Evolutionary conservation across 192 early-diverging fungal species (phyloP).

Genomic region (Dissophora globulifera): DNA sequence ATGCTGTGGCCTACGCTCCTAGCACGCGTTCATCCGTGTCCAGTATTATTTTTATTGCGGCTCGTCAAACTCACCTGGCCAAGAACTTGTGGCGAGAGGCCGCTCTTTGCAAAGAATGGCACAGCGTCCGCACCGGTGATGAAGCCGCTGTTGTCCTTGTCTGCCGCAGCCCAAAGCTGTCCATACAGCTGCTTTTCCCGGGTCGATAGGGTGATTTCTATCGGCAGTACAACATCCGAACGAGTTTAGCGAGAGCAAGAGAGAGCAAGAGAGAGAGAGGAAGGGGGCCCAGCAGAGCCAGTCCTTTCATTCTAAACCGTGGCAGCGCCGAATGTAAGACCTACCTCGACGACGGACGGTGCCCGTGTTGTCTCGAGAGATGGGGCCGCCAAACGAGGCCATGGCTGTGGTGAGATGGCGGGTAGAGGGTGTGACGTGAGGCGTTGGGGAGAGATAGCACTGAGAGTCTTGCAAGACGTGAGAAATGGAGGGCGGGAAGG

Average conservation of each 20-base stretch:
- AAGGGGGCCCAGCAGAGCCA: too few relatives aligned
- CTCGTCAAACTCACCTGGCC: constrained; percentile 66
- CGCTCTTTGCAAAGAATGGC: constrained; percentile 77
- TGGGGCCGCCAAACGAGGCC: constrained; percentile 47
- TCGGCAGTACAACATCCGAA: background rate
- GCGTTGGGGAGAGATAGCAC: too few relatives aligned
- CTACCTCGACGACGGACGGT: constrained; percentile 51
- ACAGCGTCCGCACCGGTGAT: constrained; percentile 77
- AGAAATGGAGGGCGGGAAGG: background rate
- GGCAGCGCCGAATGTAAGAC: too few relatives aligned
- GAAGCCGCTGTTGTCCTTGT: constrained; percentile 68
- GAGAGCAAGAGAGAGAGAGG: too few relatives aligned
- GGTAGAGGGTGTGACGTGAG: background rate
- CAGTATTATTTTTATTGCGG: too few relatives aligned
- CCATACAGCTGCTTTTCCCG: constrained; percentile 72
- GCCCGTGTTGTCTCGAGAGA: constrained; percentile 37
- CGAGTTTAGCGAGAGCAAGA: background rate
- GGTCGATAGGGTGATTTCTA: constrained; percentile 62
- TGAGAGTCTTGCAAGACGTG: too few relatives aligned
- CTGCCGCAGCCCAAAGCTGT: constrained; percentile 70
- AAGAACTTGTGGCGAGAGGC: constrained; percentile 68
- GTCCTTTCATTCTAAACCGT: too few relatives aligned
- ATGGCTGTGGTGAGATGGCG: background rate
- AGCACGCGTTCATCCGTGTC: too few relatives aligned
- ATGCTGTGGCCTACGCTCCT: too few relatives aligned